Percentiles rank a stretch among this genome's conserved stretches.
Evolutionary conservation across 805 yeast species (phyloP).

Genomic region (Lipomyces lipofer): DNA sequence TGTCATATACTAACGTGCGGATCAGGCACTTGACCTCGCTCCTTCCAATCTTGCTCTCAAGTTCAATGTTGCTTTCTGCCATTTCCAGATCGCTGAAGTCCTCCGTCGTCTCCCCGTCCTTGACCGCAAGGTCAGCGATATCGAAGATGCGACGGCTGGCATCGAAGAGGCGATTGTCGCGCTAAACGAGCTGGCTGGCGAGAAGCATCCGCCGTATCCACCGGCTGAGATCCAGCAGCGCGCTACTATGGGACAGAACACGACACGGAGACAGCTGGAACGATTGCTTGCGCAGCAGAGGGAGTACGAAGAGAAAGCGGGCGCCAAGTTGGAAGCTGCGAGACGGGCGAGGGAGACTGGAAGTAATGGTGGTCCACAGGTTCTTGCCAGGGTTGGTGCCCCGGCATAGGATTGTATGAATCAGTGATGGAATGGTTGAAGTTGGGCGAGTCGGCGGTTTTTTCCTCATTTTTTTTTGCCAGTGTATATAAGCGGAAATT

Average conservation of each 20-base stretch:
- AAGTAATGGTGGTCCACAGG: constrained; percentile 30
- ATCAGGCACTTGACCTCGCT: constrained; percentile 52
- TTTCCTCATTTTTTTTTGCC: no score
- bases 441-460: no score
- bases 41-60: constrained; percentile 50
- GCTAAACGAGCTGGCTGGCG: constrained; percentile 61
- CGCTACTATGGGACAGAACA: constrained; percentile 79
- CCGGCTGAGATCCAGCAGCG: constrained; percentile 78
- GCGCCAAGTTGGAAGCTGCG: constrained; percentile 70
- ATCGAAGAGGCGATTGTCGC: constrained; percentile 61
- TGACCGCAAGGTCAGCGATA: constrained; percentile 62
- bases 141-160: constrained; percentile 56
- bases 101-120: constrained; percentile 60
- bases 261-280: constrained; percentile 70
- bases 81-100: constrained; percentile 84
- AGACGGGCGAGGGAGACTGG: constrained; percentile 63
- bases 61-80: constrained; percentile 81
- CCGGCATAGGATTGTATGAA: no score
- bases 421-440: no score
- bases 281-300: constrained; percentile 71
- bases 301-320: constrained; percentile 59
- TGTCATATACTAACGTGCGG: constrained; percentile 12
- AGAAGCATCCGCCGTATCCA: constrained; percentile 70
- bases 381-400: background rate
- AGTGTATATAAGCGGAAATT: no score